These are phyloP conservation scores for Nidularia sp. DNA, from an alignment of 768 basidiomycete genomes.

Conservation along the genomic window DNA sequence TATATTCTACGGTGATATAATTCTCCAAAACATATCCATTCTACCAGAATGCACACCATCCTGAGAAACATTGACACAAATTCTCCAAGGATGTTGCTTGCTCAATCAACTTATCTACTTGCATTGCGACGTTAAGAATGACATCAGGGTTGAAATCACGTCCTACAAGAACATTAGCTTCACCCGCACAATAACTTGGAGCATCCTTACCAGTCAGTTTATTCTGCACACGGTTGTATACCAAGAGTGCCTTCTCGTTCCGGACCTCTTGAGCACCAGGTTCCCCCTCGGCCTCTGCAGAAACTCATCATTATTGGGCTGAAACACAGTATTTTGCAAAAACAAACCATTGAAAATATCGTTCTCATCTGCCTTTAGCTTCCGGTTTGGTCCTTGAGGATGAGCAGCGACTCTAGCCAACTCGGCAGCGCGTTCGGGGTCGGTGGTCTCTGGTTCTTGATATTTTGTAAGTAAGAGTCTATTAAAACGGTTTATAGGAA, in stretches of 20 bases:
- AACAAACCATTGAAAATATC: constrained; percentile 82
- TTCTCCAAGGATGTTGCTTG: constrained; percentile 95
- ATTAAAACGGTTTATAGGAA: too few species aligned
- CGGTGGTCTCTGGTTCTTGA: constrained; percentile 31
- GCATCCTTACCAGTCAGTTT: constrained; percentile 78
- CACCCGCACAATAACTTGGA: neutral
- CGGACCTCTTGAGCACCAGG: constrained; percentile 78
- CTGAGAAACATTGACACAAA: constrained; percentile 94
- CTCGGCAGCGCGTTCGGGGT: constrained; percentile 57
- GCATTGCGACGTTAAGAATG: constrained; percentile 66
- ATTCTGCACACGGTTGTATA: constrained; percentile 92
- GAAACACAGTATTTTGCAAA: neutral
- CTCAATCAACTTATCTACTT: constrained; percentile 90
- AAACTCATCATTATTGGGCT: too few species aligned
- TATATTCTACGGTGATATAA: constrained; percentile 6
- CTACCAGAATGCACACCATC: constrained; percentile 90
- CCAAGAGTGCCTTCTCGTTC: constrained; percentile 85
- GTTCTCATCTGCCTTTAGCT: constrained; percentile 87
- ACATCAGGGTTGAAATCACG: constrained; percentile 90
- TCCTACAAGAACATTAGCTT: constrained; percentile 38
- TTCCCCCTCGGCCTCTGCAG: constrained; percentile 40
- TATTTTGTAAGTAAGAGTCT: too few species aligned
- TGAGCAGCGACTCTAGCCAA: constrained; percentile 65
- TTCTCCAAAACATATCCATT: neutral
- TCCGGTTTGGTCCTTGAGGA: constrained; percentile 77